Conservation (phyloP, 163 green algal genomes). For the Volvox carteri region DNA sequence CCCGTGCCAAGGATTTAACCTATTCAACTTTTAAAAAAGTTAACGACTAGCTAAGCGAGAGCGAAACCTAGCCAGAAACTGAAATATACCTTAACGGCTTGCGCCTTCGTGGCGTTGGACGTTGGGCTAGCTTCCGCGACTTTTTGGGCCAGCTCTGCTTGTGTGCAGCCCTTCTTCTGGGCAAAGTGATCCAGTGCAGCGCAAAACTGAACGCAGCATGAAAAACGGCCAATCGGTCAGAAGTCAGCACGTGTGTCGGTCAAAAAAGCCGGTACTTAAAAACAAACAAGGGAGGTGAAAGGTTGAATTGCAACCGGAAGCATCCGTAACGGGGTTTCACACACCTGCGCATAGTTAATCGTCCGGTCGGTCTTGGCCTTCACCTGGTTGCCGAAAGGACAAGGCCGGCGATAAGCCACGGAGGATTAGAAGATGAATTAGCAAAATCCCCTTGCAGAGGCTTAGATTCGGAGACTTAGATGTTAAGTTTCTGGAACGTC, state of each 20-base stretch:
- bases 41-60: too few species aligned
- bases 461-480: too few species aligned
- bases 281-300: background rate
- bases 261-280: too few species aligned
- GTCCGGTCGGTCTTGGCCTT: slow-evolving; percentile 45
- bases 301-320: background rate
- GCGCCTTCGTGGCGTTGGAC: slow-evolving; percentile 26
- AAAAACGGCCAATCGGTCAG: background rate
- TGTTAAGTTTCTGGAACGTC: too few species aligned
- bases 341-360: slow-evolving; percentile 43
- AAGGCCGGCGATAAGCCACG: too few species aligned
- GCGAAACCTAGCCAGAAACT: too few species aligned
- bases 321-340: background rate
- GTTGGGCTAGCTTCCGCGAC: slow-evolving; percentile 9
- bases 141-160: background rate
- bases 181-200: slow-evolving; percentile 8
- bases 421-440: too few species aligned
- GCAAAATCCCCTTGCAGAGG: too few species aligned
- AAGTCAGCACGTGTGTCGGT: too few species aligned
- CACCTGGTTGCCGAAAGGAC: slow-evolving; percentile 15
- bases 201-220: slow-evolving; percentile 11
- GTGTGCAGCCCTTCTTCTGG: background rate
- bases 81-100: slow-evolving; percentile 48
- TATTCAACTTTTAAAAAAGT: too few species aligned
- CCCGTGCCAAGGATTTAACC: too few species aligned